Evolutionary conservation across 805 yeast species (phyloP), one percentile per base, ranked within the genome.

Genomic region (Limtongia smithiae): DNA sequence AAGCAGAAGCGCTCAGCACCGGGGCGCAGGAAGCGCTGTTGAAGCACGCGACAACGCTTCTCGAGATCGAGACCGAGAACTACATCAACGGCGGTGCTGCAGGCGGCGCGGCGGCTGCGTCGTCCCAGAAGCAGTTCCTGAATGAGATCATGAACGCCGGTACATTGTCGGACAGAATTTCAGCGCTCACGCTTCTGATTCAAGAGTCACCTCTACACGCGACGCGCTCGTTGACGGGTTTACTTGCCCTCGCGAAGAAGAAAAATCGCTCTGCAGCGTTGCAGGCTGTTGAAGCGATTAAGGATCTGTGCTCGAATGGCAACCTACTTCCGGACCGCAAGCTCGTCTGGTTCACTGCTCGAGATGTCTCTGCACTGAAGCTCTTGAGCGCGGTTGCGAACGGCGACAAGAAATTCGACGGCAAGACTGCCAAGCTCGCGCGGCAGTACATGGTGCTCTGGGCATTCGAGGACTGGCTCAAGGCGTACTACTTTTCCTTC

Each of bases 151-250:
- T 93, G 62, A 76, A 89, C 4, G 83, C 81, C 58, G 98, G 98
- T 85, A 93, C 98, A 0, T 75, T 91, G 60, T 83, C 81, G 61
- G 98, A 93, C 82, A 89, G 93, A 70, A 85, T 93, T 47, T 86
- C 96, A 41, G 96, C 98, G 0, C 75, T 93, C 63, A 91, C 98
- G 0, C 78, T 93, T 64, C 73, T 93, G 64, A 79, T 90, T 41
- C 97, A 93, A 65, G 97, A 93, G 70, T 90, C 97, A 2, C 98
- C 98, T 5, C 65, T 89, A 46, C 97, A 93, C 65, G 85, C 91
- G 60, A 63, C 82, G 44, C 85, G 87, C 65, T 87, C 96, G 0
- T 72, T 93, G 49, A 95, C 87, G 57, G 83, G 83, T 33, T 70
- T 93, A 55, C 65, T 85, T 54, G 76, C 79, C 4, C 85, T 83